phyloP scores from a whole-genome alignment of 768 basidiomycete genomes.

The Mrakia frigida region DNA sequence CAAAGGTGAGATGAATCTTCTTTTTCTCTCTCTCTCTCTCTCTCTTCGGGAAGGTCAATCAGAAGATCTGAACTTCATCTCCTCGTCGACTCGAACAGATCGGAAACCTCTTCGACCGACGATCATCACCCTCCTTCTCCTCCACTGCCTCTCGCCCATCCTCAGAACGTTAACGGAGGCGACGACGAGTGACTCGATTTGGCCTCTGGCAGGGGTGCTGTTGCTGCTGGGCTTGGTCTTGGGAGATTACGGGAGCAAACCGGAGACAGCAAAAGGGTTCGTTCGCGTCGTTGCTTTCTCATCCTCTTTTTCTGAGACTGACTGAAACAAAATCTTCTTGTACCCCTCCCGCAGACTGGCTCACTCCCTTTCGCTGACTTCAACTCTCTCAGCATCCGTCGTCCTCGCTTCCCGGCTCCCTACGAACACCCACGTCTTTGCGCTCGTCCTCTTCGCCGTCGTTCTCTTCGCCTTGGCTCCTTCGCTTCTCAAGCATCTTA shows the following conservation, averaged over 20 bases:
- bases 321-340: neutral
- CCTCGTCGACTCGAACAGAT: slow-evolving; percentile 46
- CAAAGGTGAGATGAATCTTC: neutral
- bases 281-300: neutral
- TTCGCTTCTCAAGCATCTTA: slow-evolving; percentile 59
- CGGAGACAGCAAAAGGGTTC: slow-evolving; percentile 29
- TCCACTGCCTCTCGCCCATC: slow-evolving; percentile 86
- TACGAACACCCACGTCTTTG: slow-evolving; percentile 79
- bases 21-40: neutral
- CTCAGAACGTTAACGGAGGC: slow-evolving; percentile 86
- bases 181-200: slow-evolving; percentile 93
- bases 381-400: slow-evolving; percentile 84
- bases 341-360: slow-evolving; percentile 36
- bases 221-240: slow-evolving; percentile 76
- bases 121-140: slow-evolving; percentile 76
- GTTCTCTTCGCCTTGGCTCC: slow-evolving; percentile 80
- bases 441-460: slow-evolving; percentile 76
- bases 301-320: neutral
- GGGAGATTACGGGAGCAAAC: slow-evolving; percentile 56
- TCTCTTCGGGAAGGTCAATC: too few relatives aligned
- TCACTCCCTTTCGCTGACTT: slow-evolving; percentile 49
- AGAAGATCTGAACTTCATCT: neutral
- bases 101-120: slow-evolving; percentile 72
- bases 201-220: slow-evolving; percentile 82
- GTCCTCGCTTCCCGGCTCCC: slow-evolving; percentile 85